Conservation (phyloP, 169 alveolate species). For the Cryptosporidium ryanae region DNA sequence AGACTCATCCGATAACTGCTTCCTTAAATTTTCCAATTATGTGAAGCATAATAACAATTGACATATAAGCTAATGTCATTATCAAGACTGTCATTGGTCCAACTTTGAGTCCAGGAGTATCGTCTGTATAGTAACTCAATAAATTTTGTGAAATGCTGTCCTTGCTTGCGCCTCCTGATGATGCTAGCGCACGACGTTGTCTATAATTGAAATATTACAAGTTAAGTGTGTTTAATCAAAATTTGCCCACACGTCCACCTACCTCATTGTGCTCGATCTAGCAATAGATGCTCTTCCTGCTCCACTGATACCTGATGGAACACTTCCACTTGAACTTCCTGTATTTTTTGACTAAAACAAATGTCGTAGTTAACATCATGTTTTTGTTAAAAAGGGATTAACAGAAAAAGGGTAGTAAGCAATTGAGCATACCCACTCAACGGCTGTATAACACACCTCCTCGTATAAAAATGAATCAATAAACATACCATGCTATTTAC, state of each 20-base stretch:
- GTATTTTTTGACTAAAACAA: slow-evolving; percentile 14
- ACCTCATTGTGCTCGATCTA: slow-evolving; percentile 74
- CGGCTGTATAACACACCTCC: too few species aligned
- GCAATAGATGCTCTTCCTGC: slow-evolving; percentile 53
- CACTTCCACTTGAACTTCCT: slow-evolving; percentile 3
- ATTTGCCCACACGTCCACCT: neutral
- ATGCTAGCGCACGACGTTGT: slow-evolving; percentile 75
- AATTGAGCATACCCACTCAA: too few species aligned
- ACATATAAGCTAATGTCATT: slow-evolving; percentile 76
- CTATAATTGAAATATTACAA: neutral
- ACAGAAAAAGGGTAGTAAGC: too few species aligned
- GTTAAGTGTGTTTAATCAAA: neutral
- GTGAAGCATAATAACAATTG: slow-evolving; percentile 74
- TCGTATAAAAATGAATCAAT: too few species aligned
- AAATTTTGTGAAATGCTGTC: slow-evolving; percentile 55
- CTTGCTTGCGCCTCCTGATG: slow-evolving; percentile 29
- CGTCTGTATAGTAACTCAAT: slow-evolving; percentile 71
- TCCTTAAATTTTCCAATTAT: slow-evolving; percentile 74
- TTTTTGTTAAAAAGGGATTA: too few species aligned
- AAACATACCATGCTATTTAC: too few species aligned
- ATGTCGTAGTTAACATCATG: too few species aligned
- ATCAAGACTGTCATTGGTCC: slow-evolving; percentile 76
- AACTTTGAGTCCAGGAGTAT: slow-evolving; percentile 76
- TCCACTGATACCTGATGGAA: slow-evolving; percentile 25
- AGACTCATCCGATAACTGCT: slow-evolving; percentile 22